Percentiles rank a stretch among this genome's conserved stretches.
Conservation (phyloP, 148 eudicot species). For the Fallopia convolvulus region DNA sequence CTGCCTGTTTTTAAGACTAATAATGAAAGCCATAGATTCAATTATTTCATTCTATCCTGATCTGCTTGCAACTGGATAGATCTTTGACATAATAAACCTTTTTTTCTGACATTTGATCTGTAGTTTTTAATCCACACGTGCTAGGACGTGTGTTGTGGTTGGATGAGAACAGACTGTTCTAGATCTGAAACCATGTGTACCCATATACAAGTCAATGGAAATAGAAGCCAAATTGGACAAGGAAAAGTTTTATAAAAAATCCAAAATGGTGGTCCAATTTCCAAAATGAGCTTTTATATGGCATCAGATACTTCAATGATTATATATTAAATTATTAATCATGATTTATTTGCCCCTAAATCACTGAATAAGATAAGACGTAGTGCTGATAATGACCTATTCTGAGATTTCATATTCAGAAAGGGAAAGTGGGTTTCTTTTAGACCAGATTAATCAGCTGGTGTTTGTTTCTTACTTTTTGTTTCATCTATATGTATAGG, state of each 20-base stretch:
- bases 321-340: neutral
- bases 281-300: neutral
- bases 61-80: neutral
- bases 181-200: conserved; percentile 10
- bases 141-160: neutral
- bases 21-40: neutral
- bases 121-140: neutral
- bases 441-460: neutral
- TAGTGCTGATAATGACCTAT: neutral
- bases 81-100: neutral
- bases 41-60: neutral
- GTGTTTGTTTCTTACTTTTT: neutral
- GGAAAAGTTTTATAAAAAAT: neutral
- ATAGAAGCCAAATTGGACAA: neutral
- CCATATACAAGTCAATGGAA: neutral
- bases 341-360: neutral
- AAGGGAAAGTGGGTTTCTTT: neutral
- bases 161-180: neutral
- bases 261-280: neutral
- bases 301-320: conserved; percentile 4
- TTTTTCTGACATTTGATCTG: neutral
- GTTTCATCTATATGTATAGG: conserved; percentile 13
- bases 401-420: neutral
- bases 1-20: neutral
- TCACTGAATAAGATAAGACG: neutral